Evolutionary conservation across 2,329 filamentous ascomycete genomes (phyloP), one percentile per base, ranked within the genome.

Genomic region (Alternaria sp.): DNA sequence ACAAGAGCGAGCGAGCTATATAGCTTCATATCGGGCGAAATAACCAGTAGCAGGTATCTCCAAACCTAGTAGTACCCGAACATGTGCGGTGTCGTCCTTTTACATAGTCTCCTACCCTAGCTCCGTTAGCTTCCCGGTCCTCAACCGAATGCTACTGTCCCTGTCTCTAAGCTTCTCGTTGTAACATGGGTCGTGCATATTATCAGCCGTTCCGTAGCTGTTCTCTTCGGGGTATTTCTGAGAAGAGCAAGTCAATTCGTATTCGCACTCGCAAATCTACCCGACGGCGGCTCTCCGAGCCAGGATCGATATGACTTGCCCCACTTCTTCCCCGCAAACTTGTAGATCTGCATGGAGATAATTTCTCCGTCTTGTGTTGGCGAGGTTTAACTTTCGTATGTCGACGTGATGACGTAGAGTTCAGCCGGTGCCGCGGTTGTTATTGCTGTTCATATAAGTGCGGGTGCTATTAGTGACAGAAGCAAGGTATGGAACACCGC

Each of bases 241-340:
- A 5, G 44, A 58, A 40, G 38, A 43, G 32, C 28, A 40, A n/a
- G 4, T 45, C 32, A 28, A 32, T 7, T 45, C 55, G 40, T 28
- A 43, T 52, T 30, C 22, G 22, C 27, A 27, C 20, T 40, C 46
- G 30, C 50, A 44, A 45, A 45, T 45, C 9, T 14, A 5, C 8
- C 32, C 34, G 44, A 22, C 44, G 44, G 55, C 40, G 22, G n/a
- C 20, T 52, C 22, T 27, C 36, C 38, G 48, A 27, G 27, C 38
- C 18, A 45, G 28, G 28, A 11, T 45, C 45, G 4, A 36, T 11
- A 30, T 44, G 10, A 57, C 16, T 12, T 11, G 40, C 48, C 55
- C 55, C 55, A 11, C 49, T 46, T 41, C 49, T 43, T 54, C 49
- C 40, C 56, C 49, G 49, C 56, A 45, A 36, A 36, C 41, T 32